phyloP scores from a whole-genome alignment of 192 early-diverging fungal species.

The Backusella tuberculispora region DNA sequence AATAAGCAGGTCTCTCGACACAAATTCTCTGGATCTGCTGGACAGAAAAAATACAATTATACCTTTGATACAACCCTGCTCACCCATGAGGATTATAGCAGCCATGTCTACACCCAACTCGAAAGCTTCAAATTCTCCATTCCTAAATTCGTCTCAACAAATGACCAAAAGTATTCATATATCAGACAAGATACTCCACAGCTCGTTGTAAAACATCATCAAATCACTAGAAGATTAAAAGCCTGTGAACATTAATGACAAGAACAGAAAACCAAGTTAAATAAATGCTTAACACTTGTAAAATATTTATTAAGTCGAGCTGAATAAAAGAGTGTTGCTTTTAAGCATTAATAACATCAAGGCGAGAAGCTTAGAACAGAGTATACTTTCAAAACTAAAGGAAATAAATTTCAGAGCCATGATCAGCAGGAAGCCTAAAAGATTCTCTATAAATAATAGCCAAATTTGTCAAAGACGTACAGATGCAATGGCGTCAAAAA shows the following conservation, averaged over 20 bases:
- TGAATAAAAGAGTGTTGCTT: conserved; percentile 7
- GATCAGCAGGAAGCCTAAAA: conserved; percentile 6
- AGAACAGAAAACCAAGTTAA: conserved; percentile 6
- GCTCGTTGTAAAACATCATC: background rate
- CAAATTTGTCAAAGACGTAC: too few species aligned
- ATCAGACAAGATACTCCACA: conserved; percentile 7
- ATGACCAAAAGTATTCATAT: background rate
- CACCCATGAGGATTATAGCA: too few species aligned
- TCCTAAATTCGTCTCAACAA: conserved; percentile 5
- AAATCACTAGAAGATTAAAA: conserved; percentile 12
- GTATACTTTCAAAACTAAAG: conserved; percentile 5
- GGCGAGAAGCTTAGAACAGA: too few species aligned
- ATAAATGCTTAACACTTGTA: conserved; percentile 12
- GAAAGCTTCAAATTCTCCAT: background rate
- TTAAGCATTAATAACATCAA: conserved; percentile 3
- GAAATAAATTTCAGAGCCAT: conserved; percentile 6
- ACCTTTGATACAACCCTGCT: conserved; percentile 5
- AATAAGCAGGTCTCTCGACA: conserved; percentile 10
- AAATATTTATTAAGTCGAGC: conserved; percentile 7
- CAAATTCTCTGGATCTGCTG: too few species aligned
- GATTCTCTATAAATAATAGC: background rate
- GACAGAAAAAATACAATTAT: conserved; percentile 12
- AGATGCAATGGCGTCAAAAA: background rate
- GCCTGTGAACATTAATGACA: conserved; percentile 6
- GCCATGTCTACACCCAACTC: background rate